phyloP scores from a whole-genome alignment of 495 filamentous ascomycete species.

The Aspergillus heteromorphus region DNA sequence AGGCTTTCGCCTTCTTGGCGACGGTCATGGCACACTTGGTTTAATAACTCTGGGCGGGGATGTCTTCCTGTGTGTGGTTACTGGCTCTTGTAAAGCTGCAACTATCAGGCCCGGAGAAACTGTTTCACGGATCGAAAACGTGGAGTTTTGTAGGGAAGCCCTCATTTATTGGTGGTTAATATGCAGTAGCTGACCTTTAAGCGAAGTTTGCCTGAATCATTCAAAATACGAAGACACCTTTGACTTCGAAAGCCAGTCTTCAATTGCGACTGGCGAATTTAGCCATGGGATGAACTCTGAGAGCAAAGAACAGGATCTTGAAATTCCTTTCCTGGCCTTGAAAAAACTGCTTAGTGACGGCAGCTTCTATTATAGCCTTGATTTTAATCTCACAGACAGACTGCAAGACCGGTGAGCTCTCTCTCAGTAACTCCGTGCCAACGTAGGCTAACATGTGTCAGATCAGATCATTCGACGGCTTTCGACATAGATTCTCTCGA shows the following conservation, averaged over 20 bases:
- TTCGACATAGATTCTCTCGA: slow-evolving; percentile 84
- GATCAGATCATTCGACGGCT: slow-evolving; percentile 44
- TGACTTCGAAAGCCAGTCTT: slow-evolving; percentile 53
- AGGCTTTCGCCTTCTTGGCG: slow-evolving; percentile 68
- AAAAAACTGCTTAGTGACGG: slow-evolving; percentile 90
- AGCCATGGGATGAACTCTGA: slow-evolving; percentile 55
- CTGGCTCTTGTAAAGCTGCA: slow-evolving; percentile 68
- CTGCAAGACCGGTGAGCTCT: slow-evolving; percentile 76
- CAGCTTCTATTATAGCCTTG: slow-evolving; percentile 96
- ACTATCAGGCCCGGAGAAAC: slow-evolving; percentile 80
- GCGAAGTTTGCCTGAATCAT: slow-evolving; percentile 73
- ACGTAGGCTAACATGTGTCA: slow-evolving; percentile 44
- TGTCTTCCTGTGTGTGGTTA: slow-evolving; percentile 91
- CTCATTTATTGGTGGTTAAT: neutral
- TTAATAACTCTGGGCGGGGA: slow-evolving; percentile 80
- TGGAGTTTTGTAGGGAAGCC: slow-evolving; percentile 69
- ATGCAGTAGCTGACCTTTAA: neutral
- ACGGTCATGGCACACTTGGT: slow-evolving; percentile 85
- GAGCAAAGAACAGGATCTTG: slow-evolving; percentile 58
- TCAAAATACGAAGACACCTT: slow-evolving; percentile 72
- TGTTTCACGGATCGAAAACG: slow-evolving; percentile 76
- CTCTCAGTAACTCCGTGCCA: neutral
- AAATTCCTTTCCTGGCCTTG: slow-evolving; percentile 83
- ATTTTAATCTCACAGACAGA: slow-evolving; percentile 93
- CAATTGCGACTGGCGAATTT: slow-evolving; percentile 43